Evolutionary conservation across 768 basidiomycete genomes (phyloP), one percentile per base, ranked within the genome.

Genomic region (Calocera viscosa): DNA sequence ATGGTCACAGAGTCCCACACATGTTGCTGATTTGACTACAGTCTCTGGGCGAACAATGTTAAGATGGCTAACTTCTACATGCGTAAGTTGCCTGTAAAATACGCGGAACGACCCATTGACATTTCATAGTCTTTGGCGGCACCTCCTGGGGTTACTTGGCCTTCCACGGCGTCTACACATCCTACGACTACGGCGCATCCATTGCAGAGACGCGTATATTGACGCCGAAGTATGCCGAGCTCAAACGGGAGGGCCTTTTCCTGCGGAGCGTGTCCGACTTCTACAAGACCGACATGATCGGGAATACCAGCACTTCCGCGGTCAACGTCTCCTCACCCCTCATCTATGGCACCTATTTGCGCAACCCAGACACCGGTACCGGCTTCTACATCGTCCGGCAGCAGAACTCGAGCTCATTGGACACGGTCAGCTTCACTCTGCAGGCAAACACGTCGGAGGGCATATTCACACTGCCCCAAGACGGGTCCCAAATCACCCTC

Each of bases 21-120:
- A 11, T 60, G 53, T 8, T 26, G 5, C 24, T 60, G 10, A 60
- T 60, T 11, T 30, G 7, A 24, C 10, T 7, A 3, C 26, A 60
- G 88, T 65, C 79, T 90, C 49, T 90, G 87, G 87, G 89, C 90
- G 11, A 82, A 83, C 63, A 92, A 91, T 75, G 88, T 84, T 1
- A 93, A 91, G 72, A 71, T 93, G 49, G 84, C 91, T 67, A 90
- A 83, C 71, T 89, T 88, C 69, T 93, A 93, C 75, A 92, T 93
- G 91, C 71, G 90, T 71, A 67, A 87, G 87, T 87, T 73, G 30
- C 35, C 8, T 34, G 40, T 40, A 39, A 43, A 66, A 24, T 26
- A 17, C 16, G 22, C n/a, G 41, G 39, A 49, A 41, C 1, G 33
- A 22, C 19, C 0, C 28, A 11, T 39, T 38, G 17, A 1, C 35